phyloP scores from a whole-genome alignment of 768 basidiomycete genomes.

The Pulveroboletus sp. region DNA sequence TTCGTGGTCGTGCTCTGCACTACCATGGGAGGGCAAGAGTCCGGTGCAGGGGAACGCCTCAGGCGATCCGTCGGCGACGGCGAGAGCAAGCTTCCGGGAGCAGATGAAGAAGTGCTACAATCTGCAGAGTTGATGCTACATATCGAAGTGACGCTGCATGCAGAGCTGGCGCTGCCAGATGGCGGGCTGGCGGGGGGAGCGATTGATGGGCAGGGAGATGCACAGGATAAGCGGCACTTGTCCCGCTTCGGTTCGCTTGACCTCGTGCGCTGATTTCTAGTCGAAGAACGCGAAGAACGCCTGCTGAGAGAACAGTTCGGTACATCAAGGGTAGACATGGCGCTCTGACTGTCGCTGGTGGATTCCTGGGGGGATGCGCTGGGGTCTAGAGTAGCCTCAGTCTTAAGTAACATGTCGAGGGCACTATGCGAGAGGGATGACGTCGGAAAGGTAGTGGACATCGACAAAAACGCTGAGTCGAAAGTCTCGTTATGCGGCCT shows the following conservation, averaged over 20 bases:
- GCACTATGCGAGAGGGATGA: conserved; percentile 30
- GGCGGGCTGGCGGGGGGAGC: conserved; percentile 19
- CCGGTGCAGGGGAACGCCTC: conserved; percentile 30
- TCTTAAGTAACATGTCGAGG: conserved; percentile 32
- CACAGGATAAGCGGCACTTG: conserved; percentile 27
- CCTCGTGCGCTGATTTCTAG: conserved; percentile 24
- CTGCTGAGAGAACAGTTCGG: conserved; percentile 24
- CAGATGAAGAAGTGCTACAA: conserved; percentile 11
- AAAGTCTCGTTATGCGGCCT: conserved; percentile 23
- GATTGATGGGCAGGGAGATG: conserved; percentile 27
- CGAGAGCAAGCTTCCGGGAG: conserved; percentile 13
- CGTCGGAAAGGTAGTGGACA: conserved; percentile 25
- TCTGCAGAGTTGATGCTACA: conserved; percentile 16
- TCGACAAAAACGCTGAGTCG: conserved; percentile 20
- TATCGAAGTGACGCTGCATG: conserved; percentile 24
- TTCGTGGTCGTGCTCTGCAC: conserved; percentile 36
- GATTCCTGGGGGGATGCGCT: conserved; percentile 15
- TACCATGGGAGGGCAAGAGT: conserved; percentile 41
- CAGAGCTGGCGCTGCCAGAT: conserved; percentile 22
- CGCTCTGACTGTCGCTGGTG: conserved; percentile 12
- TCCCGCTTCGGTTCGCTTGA: conserved; percentile 26
- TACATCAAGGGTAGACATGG: conserved; percentile 26
- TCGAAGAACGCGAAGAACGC: conserved; percentile 28
- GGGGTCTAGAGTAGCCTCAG: conserved; percentile 20
- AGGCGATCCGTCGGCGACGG: conserved; percentile 29